Base-by-base conservation (phyloP, 192 early-diverging fungal genomes). In the Mortierella antarctica region DNA sequence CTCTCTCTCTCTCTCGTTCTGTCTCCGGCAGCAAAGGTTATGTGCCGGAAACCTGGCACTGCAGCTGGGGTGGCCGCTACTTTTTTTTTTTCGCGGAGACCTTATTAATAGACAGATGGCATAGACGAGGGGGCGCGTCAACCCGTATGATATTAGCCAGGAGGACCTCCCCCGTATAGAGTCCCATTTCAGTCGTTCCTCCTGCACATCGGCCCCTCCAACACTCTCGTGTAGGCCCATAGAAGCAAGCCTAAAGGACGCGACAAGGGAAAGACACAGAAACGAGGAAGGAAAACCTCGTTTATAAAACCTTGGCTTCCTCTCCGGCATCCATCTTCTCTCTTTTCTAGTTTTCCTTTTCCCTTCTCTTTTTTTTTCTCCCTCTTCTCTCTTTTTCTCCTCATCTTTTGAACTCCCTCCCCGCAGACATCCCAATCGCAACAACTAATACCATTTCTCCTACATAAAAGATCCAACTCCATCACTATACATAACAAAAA, bases 311-410 rank as follows among this genome's bases (percentile, higher is more conserved):
- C 54, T 18, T 55, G 54, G 7, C 54, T 6, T 21, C 7, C n/a
- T 55, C 54, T 20, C 54, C 20, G 15, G 21, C 13, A 23, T 52
- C 21, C 41, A 60, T 40, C 50, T 20, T 11, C 11, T 65, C 21
- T 65, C 39, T 52, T 53, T 62, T 21, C 52, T 64, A 39, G 15
- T 56, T 50, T 52, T 39, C 40, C 41, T 52, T 39, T 52, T 41
- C 11, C 23, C 52, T 18, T 65, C 48, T 68, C 20, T 68, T 20
- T 4, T 45, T 21, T 39, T 57, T 21, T 41, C 18, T 56, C 40
- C 39, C 50, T 51, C 48, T 65, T 46, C 39, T 39, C 7, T 14
- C 15, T 8, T 49, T 9, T 49, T 7, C 21, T 31, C 11, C 48
- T 63, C 44, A 49, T 49, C 13, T 18, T 61, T 39, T 44, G 31